Evolutionary conservation across 148 eudicot species (phyloP).

Genomic region (Silene latifolia): DNA sequence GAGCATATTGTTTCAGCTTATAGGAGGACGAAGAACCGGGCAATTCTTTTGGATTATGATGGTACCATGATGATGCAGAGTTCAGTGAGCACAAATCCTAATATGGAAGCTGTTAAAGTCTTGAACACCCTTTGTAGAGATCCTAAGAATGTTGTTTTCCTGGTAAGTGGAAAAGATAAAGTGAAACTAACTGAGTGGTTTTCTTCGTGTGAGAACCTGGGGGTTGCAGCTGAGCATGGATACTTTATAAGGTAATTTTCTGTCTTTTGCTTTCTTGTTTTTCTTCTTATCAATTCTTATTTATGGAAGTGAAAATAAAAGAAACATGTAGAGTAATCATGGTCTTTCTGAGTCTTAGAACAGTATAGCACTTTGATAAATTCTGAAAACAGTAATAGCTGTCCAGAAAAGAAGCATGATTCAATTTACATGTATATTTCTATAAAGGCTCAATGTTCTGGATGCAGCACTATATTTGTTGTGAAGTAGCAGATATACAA

Average conservation of each 20-base stretch:
- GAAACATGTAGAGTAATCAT: background rate
- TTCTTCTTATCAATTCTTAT: background rate
- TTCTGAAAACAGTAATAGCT: too few species aligned
- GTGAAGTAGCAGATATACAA: too few species aligned
- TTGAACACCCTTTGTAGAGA: constrained; percentile 59
- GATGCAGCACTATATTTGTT: too few species aligned
- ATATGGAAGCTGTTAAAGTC: constrained; percentile 48
- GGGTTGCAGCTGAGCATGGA: constrained; percentile 90
- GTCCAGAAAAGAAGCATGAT: too few species aligned
- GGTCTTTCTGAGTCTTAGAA: background rate
- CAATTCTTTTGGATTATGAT: constrained; percentile 79
- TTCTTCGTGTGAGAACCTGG: constrained; percentile 63
- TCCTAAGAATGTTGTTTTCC: constrained; percentile 64
- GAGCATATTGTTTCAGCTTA: constrained; percentile 86
- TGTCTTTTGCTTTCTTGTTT: background rate
- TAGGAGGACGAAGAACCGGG: constrained; percentile 63
- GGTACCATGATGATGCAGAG: constrained; percentile 64
- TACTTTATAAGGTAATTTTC: constrained; percentile 59
- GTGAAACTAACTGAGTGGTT: constrained; percentile 61
- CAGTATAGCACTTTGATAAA: too few species aligned
- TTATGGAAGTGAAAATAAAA: background rate
- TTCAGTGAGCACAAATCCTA: constrained; percentile 49
- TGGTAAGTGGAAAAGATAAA: constrained; percentile 70
- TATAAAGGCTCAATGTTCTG: too few species aligned
- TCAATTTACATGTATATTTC: too few species aligned